A percentile compares a stretch with the other conserved stretches of the same genome.
Conservation (phyloP, 352 stramenopile genomes). For the Phytopythium ostracodes region DNA sequence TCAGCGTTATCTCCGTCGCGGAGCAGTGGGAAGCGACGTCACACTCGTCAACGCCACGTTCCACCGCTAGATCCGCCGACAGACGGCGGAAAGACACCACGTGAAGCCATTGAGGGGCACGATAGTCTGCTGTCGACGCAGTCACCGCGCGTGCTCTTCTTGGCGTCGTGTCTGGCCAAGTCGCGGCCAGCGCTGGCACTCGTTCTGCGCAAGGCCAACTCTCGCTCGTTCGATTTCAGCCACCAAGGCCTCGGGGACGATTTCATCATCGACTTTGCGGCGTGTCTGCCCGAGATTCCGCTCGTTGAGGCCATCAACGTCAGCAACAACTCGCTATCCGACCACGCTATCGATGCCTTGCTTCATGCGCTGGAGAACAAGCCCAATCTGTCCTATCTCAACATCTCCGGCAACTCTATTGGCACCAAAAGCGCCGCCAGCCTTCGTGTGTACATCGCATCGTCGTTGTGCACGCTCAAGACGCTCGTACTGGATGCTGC, state of each 20-base stretch:
- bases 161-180: slow-evolving; percentile 42
- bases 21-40: neutral
- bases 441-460: slow-evolving; percentile 59
- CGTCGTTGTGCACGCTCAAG: slow-evolving; percentile 54
- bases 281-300: slow-evolving; percentile 52
- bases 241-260: slow-evolving; percentile 59
- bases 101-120: slow-evolving; percentile 12
- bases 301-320: slow-evolving; percentile 68
- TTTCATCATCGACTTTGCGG: slow-evolving; percentile 57
- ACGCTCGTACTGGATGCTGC: slow-evolving; percentile 49
- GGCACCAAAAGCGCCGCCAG: slow-evolving; percentile 34
- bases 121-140: slow-evolving; percentile 9
- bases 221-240: slow-evolving; percentile 46
- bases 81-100: neutral
- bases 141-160: slow-evolving; percentile 47
- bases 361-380: slow-evolving; percentile 66
- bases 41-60: slow-evolving; percentile 7
- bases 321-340: slow-evolving; percentile 50
- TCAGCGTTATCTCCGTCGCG: slow-evolving; percentile 15
- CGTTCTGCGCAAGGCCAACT: slow-evolving; percentile 42
- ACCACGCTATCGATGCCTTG: slow-evolving; percentile 43
- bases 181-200: slow-evolving; percentile 39
- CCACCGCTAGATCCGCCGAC: neutral
- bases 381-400: slow-evolving; percentile 46
- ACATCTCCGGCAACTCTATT: slow-evolving; percentile 64